Percentiles rank a stretch among this genome's conserved stretches.
These are phyloP conservation scores for Neofusicoccum sp. DNA, from an alignment of 2,329 filamentous ascomycete genomes.

Conservation along the genomic window DNA sequence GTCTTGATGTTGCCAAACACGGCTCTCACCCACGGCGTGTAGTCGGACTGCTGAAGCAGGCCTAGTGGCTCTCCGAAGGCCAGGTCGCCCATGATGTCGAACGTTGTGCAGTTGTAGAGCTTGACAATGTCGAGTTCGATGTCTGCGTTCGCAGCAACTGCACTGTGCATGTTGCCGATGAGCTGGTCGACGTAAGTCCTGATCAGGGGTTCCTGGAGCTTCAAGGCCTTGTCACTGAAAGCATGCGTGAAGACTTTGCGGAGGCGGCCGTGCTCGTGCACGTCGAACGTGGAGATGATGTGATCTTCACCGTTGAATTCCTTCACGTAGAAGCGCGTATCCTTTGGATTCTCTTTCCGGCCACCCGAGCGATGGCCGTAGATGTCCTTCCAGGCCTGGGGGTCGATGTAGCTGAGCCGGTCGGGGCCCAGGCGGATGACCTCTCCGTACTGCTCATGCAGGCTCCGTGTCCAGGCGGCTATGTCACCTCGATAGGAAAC, in stretches of 20 bases:
- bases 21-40: conserved; percentile 32
- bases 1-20: conserved; percentile 30
- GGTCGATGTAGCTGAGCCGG: conserved; percentile 11
- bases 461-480: conserved; percentile 26
- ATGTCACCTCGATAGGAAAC: conserved; percentile 29
- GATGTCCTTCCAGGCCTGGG: conserved; percentile 19
- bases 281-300: conserved; percentile 18
- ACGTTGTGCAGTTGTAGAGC: conserved; percentile 25
- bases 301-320: background rate
- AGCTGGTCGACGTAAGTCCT: conserved; percentile 33
- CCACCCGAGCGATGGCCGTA: conserved; percentile 19
- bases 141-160: conserved; percentile 28
- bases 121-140: conserved; percentile 1
- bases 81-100: conserved; percentile 35
- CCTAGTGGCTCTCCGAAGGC: conserved; percentile 33
- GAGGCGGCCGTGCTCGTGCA: conserved; percentile 23
- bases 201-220: conserved; percentile 32
- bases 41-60: conserved; percentile 30
- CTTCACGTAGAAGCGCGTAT: conserved; percentile 5
- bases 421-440: conserved; percentile 16
- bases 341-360: background rate
- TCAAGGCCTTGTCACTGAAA: conserved; percentile 32
- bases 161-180: conserved; percentile 19
- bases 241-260: conserved; percentile 25
- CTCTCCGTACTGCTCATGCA: conserved; percentile 16